A percentile compares a stretch with the other conserved stretches of the same genome.
These are phyloP conservation scores for Starmerella bombi DNA, from an alignment of 805 yeast genomes.

Conservation along the genomic window DNA sequence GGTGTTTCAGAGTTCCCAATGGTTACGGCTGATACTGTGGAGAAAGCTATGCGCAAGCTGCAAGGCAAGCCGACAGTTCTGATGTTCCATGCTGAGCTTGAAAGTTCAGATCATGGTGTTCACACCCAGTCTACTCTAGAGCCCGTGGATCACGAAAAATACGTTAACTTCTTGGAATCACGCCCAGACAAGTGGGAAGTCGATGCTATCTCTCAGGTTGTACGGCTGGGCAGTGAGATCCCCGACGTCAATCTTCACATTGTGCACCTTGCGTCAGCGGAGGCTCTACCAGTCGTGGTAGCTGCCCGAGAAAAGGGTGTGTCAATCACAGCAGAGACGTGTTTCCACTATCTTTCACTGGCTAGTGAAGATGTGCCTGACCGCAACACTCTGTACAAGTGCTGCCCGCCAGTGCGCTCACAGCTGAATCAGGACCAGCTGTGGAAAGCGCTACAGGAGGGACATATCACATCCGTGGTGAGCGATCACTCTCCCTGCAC, in stretches of 20 bases:
- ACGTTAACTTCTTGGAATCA: slow-evolving; percentile 64
- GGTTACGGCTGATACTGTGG: slow-evolving; percentile 48
- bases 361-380: slow-evolving; percentile 64
- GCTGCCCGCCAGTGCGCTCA: slow-evolving; percentile 89
- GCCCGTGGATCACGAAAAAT: slow-evolving; percentile 21
- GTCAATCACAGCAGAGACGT: slow-evolving; percentile 69
- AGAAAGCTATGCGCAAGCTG: slow-evolving; percentile 49
- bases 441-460: slow-evolving; percentile 63
- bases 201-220: slow-evolving; percentile 62
- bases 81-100: slow-evolving; percentile 93
- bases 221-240: slow-evolving; percentile 40
- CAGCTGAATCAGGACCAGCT: slow-evolving; percentile 54
- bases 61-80: slow-evolving; percentile 52
- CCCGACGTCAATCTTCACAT: slow-evolving; percentile 48
- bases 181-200: slow-evolving; percentile 83
- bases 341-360: slow-evolving; percentile 78
- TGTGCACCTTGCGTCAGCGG: slow-evolving; percentile 77
- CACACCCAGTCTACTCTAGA: background rate
- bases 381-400: slow-evolving; percentile 72
- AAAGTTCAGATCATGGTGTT: slow-evolving; percentile 21
- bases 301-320: slow-evolving; percentile 41
- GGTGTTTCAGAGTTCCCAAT: slow-evolving; percentile 94
- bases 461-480: slow-evolving; percentile 67
- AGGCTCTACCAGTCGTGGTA: slow-evolving; percentile 59
- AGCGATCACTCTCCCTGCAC: slow-evolving; percentile 96